Percentiles rank a stretch among this genome's conserved stretches.
Evolutionary conservation across 2,329 filamentous ascomycete genomes (phyloP).

Genomic region (Geosmithia morbida): DNA sequence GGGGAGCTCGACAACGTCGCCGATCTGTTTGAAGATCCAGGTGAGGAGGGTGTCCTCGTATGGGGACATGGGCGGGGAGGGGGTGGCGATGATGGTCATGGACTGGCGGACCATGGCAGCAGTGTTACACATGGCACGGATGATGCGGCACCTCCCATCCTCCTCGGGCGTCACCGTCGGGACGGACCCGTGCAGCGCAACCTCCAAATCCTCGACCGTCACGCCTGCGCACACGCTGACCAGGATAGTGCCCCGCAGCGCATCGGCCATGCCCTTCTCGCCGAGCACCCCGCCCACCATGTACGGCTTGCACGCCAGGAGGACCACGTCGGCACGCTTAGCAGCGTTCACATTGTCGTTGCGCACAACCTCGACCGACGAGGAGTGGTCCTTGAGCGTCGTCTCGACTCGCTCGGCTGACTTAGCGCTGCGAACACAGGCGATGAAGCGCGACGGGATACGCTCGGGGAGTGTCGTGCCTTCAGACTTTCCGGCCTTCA

Average conservation of each 20-base stretch:
- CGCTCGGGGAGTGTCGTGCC: constrained; percentile 30
- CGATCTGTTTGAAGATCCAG: constrained; percentile 67
- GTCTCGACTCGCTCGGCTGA: constrained; percentile 54
- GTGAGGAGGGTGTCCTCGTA: constrained; percentile 43
- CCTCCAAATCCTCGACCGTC: constrained; percentile 52
- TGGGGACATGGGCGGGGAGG: constrained; percentile 39
- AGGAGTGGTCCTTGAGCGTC: constrained; percentile 48
- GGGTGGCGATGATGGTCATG: constrained; percentile 66
- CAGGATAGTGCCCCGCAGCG: constrained; percentile 64
- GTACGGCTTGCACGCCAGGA: constrained; percentile 72
- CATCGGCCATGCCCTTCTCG: constrained; percentile 53
- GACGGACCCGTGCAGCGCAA: constrained; percentile 40
- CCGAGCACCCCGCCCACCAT: constrained; percentile 55
- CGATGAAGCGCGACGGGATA: constrained; percentile 60
- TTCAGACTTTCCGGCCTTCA: constrained; percentile 29
- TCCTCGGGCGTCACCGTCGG: constrained; percentile 28
- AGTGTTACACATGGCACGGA: constrained; percentile 77
- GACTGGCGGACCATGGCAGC: constrained; percentile 64
- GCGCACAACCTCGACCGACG: constrained; percentile 49
- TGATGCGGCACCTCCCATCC: constrained; percentile 44
- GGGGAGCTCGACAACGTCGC: constrained; percentile 54
- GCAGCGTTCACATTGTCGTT: constrained; percentile 59
- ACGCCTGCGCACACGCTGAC: constrained; percentile 74
- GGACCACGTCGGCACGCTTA: constrained; percentile 53
- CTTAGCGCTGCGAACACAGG: constrained; percentile 59